Evolutionary conservation across 345 rosid species (phyloP).

Genomic region (Brassica carinata): DNA sequence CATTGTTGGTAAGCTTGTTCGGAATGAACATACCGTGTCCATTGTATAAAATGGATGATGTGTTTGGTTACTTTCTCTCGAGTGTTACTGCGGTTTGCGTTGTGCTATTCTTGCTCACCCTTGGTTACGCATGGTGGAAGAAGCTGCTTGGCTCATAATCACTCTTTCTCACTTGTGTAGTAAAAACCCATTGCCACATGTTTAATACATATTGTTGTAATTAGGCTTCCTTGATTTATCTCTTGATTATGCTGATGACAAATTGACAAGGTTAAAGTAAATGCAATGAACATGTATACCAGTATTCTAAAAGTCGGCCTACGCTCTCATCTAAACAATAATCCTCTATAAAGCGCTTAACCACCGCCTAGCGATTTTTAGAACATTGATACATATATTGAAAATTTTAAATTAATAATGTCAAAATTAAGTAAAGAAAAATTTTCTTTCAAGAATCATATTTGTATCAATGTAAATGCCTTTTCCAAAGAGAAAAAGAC

Average conservation of each 20-base stretch:
- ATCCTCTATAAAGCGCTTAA: too few species aligned
- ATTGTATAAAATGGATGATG: conserved; percentile 40
- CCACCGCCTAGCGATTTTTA: too few species aligned
- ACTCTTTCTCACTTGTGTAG: background rate
- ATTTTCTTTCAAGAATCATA: too few species aligned
- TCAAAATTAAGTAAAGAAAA: too few species aligned
- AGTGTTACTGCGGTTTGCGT: conserved; percentile 48
- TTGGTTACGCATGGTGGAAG: conserved; percentile 95
- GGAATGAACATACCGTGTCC: conserved; percentile 88
- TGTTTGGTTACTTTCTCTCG: conserved; percentile 63
- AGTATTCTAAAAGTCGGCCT: too few species aligned
- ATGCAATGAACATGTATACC: too few species aligned
- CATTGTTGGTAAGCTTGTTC: conserved; percentile 60
- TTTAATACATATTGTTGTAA: background rate
- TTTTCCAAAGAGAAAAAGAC: too few species aligned
- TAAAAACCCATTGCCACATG: background rate
- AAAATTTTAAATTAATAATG: too few species aligned
- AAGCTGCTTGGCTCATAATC: conserved; percentile 66
- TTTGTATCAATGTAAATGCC: too few species aligned
- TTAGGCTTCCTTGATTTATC: background rate
- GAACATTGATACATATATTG: conserved; percentile 43
- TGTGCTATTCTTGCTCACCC: conserved; percentile 63
- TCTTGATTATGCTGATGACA: background rate
- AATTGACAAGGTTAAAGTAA: too few species aligned
- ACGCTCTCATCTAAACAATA: too few species aligned